Conservation (phyloP, 2,329 filamentous ascomycete genomes). For the Penicillium aurantiogriseum region DNA sequence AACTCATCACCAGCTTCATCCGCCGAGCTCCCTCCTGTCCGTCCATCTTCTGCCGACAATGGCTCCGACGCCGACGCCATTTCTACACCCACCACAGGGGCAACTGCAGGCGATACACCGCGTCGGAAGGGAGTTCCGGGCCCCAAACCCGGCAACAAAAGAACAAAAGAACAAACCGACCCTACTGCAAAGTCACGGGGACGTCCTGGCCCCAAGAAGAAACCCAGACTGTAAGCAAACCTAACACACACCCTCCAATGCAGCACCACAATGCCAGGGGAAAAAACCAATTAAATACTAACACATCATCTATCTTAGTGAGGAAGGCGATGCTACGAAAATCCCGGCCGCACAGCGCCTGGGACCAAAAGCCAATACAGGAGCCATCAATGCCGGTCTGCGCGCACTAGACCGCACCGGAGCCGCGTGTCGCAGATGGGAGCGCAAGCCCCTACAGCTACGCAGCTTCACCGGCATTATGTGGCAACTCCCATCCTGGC, state of each 20-base stretch:
- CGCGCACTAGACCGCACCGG: constrained; percentile 90
- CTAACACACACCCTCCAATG: not conserved
- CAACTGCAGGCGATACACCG: constrained; percentile 46
- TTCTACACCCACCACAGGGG: constrained; percentile 41
- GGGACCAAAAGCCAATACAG: constrained; percentile 93
- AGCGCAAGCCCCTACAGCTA: constrained; percentile 74
- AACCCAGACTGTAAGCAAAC: constrained; percentile 78
- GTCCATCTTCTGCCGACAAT: constrained; percentile 42
- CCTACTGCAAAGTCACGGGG: constrained; percentile 62
- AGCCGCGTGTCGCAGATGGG: constrained; percentile 89
- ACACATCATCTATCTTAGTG: constrained; percentile 36
- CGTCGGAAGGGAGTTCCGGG: constrained; percentile 78
- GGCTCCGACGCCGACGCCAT: constrained; percentile 40
- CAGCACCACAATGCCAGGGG: not conserved
- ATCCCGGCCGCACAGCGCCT: constrained; percentile 66
- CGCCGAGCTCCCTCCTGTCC: constrained; percentile 33
- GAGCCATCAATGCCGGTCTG: constrained; percentile 94
- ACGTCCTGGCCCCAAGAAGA: constrained; percentile 96
- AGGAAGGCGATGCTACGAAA: constrained; percentile 50
- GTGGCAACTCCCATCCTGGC: constrained; percentile 83
- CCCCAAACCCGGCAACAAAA: constrained; percentile 63
- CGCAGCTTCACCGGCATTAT: constrained; percentile 89
- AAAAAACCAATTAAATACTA: not conserved
- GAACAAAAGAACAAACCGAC: constrained; percentile 43
- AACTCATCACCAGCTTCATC: constrained; percentile 40